A percentile compares a stretch with the other conserved stretches of the same genome.
phyloP scores from a whole-genome alignment of 768 basidiomycete genomes.

The Xerocomellus amylosporus region DNA sequence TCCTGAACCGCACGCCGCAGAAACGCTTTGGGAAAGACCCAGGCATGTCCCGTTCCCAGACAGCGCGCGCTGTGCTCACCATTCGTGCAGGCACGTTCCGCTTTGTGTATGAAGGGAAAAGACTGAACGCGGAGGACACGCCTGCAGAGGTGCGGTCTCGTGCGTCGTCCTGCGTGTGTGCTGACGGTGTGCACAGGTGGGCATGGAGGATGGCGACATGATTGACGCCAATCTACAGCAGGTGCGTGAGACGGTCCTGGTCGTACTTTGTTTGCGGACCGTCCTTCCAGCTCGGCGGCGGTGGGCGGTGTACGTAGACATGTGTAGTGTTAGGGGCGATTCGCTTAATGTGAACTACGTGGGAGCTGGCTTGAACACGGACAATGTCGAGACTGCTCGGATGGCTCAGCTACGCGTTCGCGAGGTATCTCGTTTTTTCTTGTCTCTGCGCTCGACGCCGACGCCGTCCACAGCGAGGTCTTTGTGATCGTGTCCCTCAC shows the following conservation, averaged over 20 bases:
- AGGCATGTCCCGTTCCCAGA: slow-evolving; percentile 35
- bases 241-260: slow-evolving; percentile 33
- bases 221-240: slow-evolving; percentile 61
- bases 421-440: slow-evolving; percentile 46
- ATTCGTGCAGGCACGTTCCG: slow-evolving; percentile 53
- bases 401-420: slow-evolving; percentile 85
- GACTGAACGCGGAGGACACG: slow-evolving; percentile 48
- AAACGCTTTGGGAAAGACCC: slow-evolving; percentile 57
- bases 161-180: not conserved
- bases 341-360: not conserved
- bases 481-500: slow-evolving; percentile 81
- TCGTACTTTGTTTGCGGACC: not conserved
- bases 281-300: slow-evolving; percentile 23
- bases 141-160: slow-evolving; percentile 47
- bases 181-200: slow-evolving; percentile 35
- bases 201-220: slow-evolving; percentile 61
- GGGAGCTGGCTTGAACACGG: not conserved
- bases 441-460: not conserved
- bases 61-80: not conserved
- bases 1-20: slow-evolving; percentile 35
- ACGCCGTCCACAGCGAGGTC: slow-evolving; percentile 53
- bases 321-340: not conserved
- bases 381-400: slow-evolving; percentile 47
- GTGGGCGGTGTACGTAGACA: not conserved
- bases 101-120: slow-evolving; percentile 54